Evolutionary conservation across 2,329 filamentous ascomycete genomes (phyloP), one percentile per base, ranked within the genome.

Genomic region (Fusarium stilboides): DNA sequence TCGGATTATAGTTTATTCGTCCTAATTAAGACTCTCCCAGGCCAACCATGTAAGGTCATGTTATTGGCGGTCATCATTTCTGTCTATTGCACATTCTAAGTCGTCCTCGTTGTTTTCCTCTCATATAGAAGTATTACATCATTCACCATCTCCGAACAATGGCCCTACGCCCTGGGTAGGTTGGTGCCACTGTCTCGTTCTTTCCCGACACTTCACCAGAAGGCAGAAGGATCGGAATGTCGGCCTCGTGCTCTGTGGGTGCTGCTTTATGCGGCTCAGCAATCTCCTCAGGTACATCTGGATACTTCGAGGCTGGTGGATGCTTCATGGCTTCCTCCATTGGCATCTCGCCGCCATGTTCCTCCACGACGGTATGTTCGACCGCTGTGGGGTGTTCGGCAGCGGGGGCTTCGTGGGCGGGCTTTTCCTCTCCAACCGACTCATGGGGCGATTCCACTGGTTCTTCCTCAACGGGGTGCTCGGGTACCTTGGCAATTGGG

Each of bases 21-120:
- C 56, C 39, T 61, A 61, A 61, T 58, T 49, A 62, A 54, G 56
- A 61, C 26, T 54, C 45, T 62, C 56, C 37, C 31, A 58, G 42
- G 45, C 45, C 33, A 61, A 19, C 33, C 40, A 44, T 14, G 26
- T 61, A 45, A 62, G 26, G 61, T 53, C 58, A 61, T 54, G 61
- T 62, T 61, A 62, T 19, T 61, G 20, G 37, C 58, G 40, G 28
- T 26, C 42, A 37, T 37, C 22, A 3, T 31, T 36, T 28, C 54
- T 53, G 33, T 2, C 56, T 17, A 19, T 17, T 17, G 3, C 28
- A 17, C 8, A 13, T 28, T 33, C 20, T n/a, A 57, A 42, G 20
- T 22, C 39, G 36, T 54, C 31, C 28, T 43, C 20, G 20, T 36
- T 34, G 8, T 19, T 26, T 20, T 12, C 36, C 26, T 31, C 36